Base-by-base conservation (phyloP, 768 basidiomycete species). In the Agrocybe pediades region DNA sequence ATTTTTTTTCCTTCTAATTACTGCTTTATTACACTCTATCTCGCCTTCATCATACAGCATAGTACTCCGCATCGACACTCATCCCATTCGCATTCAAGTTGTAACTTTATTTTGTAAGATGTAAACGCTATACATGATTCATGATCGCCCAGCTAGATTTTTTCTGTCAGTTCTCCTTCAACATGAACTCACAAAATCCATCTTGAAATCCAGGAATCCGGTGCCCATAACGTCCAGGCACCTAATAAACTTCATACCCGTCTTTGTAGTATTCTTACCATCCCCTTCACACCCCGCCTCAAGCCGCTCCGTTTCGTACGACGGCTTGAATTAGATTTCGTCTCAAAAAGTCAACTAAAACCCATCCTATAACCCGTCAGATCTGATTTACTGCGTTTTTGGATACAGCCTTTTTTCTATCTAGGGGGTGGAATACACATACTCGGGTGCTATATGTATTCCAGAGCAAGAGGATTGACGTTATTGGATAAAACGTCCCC, bases 341-440 rank as follows among this genome's bases (percentile, higher is more conserved):
- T 33, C 56, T 48, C 44, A 49, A 60, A 60, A 57, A 55, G 59
- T 54, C 49, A 26, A 50, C 15, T 45, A 52, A 57, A 52, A 48
- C 45, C 44, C 59, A 60, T 50, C 30, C 44, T n/a, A n/a, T n/a
- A 19, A 39, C 9, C 42, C 46, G 58, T 49, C 27, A 46, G 27
- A 56, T 60, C 52, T 51, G 36, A 56, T 60, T 49, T 50, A n/a
- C 55, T 52, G 49, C 46, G 21, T 17, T 15, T 17, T 25, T 33
- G 11, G 11, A 36, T 15, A 36, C 11, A 7, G 7, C 29, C 29
- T 30, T 15, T 30, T 15, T 30, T n/a, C n/a, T n/a, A n/a, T n/a
- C n/a, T n/a, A n/a, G n/a, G n/a, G n/a, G n/a, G n/a, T n/a, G n/a
- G n/a, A n/a, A n/a, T n/a, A n/a, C n/a, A n/a, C n/a, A n/a, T n/a